Evolutionary conservation across 2,329 filamentous ascomycete genomes (phyloP).

Genomic region (Aspergillus unguis): DNA sequence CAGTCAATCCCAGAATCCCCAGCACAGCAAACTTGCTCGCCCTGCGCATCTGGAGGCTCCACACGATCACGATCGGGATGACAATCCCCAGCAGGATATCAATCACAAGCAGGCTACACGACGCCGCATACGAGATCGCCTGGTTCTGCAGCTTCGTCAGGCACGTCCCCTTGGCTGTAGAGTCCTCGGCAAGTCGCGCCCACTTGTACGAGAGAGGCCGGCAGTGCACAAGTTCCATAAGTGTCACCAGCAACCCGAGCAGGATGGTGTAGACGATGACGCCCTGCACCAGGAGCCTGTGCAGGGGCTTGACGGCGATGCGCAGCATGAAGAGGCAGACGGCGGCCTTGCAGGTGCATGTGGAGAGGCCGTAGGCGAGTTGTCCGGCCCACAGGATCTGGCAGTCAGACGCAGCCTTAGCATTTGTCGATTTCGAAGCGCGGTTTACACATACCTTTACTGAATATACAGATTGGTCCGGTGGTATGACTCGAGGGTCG

Average conservation of each 20-base stretch:
- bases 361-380: slow-evolving; percentile 49
- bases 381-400: slow-evolving; percentile 52
- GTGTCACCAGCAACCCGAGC: background rate
- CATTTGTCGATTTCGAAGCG: background rate
- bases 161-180: background rate
- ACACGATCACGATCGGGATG: slow-evolving; percentile 54
- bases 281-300: slow-evolving; percentile 35
- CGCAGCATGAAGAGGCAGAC: slow-evolving; percentile 53
- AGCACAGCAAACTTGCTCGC: slow-evolving; percentile 48
- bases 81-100: slow-evolving; percentile 24
- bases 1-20: slow-evolving; percentile 35
- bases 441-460: slow-evolving; percentile 22
- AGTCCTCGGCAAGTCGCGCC: background rate
- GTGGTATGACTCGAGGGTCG: slow-evolving; percentile 9
- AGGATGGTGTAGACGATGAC: background rate
- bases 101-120: background rate
- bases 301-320: slow-evolving; percentile 45
- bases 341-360: slow-evolving; percentile 49
- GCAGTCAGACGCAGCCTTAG: background rate
- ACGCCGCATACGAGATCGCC: background rate
- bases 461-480: slow-evolving; percentile 20
- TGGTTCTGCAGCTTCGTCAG: background rate
- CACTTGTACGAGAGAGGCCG: background rate
- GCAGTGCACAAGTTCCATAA: background rate
- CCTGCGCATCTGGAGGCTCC: slow-evolving; percentile 53